phyloP scores from a whole-genome alignment of 1,284 basidiomycete species.

The Mycosarcoma mackinlayi region DNA sequence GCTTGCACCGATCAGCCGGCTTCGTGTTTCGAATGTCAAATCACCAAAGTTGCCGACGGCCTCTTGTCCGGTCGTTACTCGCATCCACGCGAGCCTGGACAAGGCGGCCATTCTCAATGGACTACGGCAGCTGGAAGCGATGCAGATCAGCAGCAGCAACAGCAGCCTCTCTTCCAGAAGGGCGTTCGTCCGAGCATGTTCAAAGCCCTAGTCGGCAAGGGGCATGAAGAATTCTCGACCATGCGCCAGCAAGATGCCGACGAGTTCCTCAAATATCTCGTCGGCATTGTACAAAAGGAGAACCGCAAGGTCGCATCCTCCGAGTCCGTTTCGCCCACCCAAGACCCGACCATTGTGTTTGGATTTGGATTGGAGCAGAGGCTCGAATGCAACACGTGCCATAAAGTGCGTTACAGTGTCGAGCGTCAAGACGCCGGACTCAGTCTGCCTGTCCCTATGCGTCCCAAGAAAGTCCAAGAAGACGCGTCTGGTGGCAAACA shows the following conservation, averaged over 20 bases:
- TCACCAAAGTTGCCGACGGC: constrained; percentile 91
- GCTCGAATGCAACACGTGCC: constrained; percentile 77
- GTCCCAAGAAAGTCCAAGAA: constrained; percentile 14
- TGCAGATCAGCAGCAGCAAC: constrained; percentile 20
- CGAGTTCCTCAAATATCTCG: constrained; percentile 87
- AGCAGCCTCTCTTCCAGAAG: constrained; percentile 76
- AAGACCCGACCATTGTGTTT: constrained; percentile 78
- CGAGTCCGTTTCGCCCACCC: constrained; percentile 4
- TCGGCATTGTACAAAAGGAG: constrained; percentile 76
- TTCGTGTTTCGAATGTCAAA: constrained; percentile 91
- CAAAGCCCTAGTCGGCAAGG: constrained; percentile 89
- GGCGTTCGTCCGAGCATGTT: constrained; percentile 86
- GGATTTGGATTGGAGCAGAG: constrained; percentile 78
- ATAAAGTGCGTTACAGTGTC: constrained; percentile 86
- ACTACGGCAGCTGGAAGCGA: constrained; percentile 7
- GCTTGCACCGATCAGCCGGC: constrained; percentile 80
- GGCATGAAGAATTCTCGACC: constrained; percentile 92
- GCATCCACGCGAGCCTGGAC: constrained; percentile 71
- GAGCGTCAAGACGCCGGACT: constrained; percentile 80
- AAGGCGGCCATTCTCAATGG: constrained; percentile 13
- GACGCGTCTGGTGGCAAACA: constrained; percentile 69
- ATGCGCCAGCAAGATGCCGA: constrained; percentile 98
- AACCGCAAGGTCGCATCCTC: constrained; percentile 25
- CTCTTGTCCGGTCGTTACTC: constrained; percentile 92
- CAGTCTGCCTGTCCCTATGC: constrained; percentile 79